Evolutionary conservation across 768 basidiomycete species (phyloP).

Genomic region (Trametes meyenii): DNA sequence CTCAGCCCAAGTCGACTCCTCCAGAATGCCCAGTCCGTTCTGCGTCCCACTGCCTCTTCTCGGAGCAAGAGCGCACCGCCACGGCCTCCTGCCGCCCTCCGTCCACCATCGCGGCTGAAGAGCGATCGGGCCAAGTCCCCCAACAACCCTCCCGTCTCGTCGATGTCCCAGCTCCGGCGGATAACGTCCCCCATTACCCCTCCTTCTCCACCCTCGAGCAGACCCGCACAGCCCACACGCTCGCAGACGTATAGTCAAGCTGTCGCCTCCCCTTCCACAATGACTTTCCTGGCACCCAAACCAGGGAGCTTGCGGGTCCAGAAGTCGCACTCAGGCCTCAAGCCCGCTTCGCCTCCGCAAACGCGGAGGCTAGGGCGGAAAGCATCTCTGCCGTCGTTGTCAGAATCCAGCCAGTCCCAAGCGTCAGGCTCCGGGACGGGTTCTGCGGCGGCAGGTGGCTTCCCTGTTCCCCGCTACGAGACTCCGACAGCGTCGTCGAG

Average conservation of each 20-base stretch:
- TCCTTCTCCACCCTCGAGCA: slow-evolving; percentile 64
- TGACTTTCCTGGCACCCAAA: slow-evolving; percentile 65
- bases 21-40: slow-evolving; percentile 45
- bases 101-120: slow-evolving; percentile 67
- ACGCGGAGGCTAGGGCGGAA: slow-evolving; percentile 70
- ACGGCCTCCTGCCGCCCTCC: slow-evolving; percentile 45
- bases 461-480: slow-evolving; percentile 58
- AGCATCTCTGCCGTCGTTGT: slow-evolving; percentile 75
- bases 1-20: slow-evolving; percentile 78
- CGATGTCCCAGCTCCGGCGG: slow-evolving; percentile 67
- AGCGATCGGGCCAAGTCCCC: slow-evolving; percentile 75
- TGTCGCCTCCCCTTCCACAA: slow-evolving; percentile 51
- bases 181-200: slow-evolving; percentile 51
- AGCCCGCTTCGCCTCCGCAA: slow-evolving; percentile 69
- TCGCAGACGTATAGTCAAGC: slow-evolving; percentile 62
- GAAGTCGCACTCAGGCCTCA: slow-evolving; percentile 82
- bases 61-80: slow-evolving; percentile 67
- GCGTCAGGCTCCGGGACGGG: slow-evolving; percentile 54
- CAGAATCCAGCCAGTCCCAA: slow-evolving; percentile 59
- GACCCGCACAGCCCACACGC: slow-evolving; percentile 49
- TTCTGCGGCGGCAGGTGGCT: slow-evolving; percentile 41
- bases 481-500: slow-evolving; percentile 81
- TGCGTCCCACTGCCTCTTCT: slow-evolving; percentile 30
- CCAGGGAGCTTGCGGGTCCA: slow-evolving; percentile 78
- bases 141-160: slow-evolving; percentile 67